phyloP scores from a whole-genome alignment of 176 grass and related monocot species.

The Oryza nivara region DNA sequence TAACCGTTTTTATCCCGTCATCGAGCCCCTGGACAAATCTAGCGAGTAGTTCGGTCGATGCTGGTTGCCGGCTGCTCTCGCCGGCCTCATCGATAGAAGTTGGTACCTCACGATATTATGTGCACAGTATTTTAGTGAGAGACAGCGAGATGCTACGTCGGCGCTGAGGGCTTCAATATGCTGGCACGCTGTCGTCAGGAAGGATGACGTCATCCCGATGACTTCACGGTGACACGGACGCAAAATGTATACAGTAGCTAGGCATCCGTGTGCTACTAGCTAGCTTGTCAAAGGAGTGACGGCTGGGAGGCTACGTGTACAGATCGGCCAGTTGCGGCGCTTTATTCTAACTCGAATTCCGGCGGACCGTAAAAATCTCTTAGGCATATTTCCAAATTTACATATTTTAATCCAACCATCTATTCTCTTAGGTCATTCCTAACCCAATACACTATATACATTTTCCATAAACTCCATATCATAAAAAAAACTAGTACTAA shows the following conservation, averaged over 20 bases:
- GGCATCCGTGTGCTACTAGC: neutral
- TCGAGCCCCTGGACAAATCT: neutral
- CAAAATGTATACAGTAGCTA: neutral
- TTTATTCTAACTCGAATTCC: neutral
- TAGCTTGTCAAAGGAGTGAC: neutral
- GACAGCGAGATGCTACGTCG: neutral
- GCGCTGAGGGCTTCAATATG: neutral
- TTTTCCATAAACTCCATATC: too few species aligned
- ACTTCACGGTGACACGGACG: conserved; percentile 21
- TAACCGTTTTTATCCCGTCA: neutral
- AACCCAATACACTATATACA: fast-evolving
- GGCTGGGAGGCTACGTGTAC: neutral
- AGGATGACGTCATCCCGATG: neutral
- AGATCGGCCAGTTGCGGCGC: neutral
- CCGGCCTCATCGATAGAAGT: neutral
- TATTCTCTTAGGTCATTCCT: too few species aligned
- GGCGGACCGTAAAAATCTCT: neutral
- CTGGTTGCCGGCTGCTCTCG: neutral
- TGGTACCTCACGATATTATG: neutral
- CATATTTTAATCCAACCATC: too few species aligned
- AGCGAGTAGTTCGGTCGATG: neutral
- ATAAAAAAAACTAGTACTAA: too few species aligned
- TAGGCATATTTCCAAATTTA: too few species aligned
- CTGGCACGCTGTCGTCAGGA: neutral
- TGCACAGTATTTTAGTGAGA: neutral